phyloP scores from a whole-genome alignment of 495 filamentous ascomycete genomes.

The Rhizodiscina lignyota region DNA sequence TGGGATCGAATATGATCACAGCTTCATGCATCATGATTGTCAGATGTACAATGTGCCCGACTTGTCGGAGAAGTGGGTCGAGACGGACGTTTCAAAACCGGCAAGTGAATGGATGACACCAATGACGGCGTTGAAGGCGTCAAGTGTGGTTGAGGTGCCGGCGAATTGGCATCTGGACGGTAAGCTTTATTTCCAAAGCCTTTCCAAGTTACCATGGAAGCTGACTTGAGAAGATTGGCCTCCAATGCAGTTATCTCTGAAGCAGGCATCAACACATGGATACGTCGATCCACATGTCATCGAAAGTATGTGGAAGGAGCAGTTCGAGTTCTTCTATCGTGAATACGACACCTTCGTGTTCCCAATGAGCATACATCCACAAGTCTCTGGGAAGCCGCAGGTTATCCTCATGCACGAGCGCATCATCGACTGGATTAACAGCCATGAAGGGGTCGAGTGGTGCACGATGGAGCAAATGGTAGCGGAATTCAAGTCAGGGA shows the following conservation, averaged over 20 bases:
- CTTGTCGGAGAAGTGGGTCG: conserved; percentile 41
- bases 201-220: conserved; percentile 19
- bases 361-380: conserved; percentile 54
- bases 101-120: conserved; percentile 54
- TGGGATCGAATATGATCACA: conserved; percentile 56
- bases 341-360: conserved; percentile 58
- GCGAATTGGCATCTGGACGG: conserved; percentile 56
- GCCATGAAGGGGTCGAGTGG: conserved; percentile 60
- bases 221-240: no score
- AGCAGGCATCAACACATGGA: conserved; percentile 6
- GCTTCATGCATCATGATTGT: conserved; percentile 49
- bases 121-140: conserved; percentile 32
- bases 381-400: conserved; percentile 50
- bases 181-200: conserved; percentile 22
- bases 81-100: conserved; percentile 42
- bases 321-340: conserved; percentile 54
- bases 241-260: conserved; percentile 19
- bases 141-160: conserved; percentile 47
- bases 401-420: conserved; percentile 47
- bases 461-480: conserved; percentile 55
- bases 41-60: conserved; percentile 47
- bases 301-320: conserved; percentile 28
- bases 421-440: conserved; percentile 57
- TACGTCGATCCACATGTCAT: conserved; percentile 21
- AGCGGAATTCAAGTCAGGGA: conserved; percentile 41